phyloP scores from a whole-genome alignment of 2,329 filamentous ascomycete genomes.

The Colletotrichum karsti region DNA sequence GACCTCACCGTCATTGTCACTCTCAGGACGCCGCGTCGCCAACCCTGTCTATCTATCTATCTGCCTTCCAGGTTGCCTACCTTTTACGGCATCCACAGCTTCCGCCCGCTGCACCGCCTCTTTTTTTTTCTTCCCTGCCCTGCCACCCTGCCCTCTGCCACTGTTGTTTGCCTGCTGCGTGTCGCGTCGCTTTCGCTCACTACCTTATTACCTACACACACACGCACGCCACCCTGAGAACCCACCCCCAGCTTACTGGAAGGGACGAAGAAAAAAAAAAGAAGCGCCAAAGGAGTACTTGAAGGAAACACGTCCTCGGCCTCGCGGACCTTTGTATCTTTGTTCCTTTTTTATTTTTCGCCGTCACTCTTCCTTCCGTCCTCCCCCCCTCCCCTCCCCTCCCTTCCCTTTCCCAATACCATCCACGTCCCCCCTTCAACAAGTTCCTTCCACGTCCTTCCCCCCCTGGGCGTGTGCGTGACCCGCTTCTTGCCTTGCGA shows the following conservation, averaged over 20 bases:
- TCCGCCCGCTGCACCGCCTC: slow-evolving; percentile 12
- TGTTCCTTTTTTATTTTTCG: slow-evolving; percentile 25
- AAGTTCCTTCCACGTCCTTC: no score
- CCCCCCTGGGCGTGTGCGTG: slow-evolving; percentile 25
- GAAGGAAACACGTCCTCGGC: slow-evolving; percentile 30
- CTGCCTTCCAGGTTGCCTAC: no score
- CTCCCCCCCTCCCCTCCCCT: background rate
- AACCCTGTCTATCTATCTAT: background rate
- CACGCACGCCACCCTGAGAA: background rate
- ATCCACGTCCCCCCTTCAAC: background rate
- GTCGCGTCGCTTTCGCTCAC: slow-evolving; percentile 19
- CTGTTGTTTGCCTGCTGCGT: background rate
- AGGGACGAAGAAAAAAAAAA: background rate
- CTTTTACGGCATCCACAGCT: slow-evolving; percentile 3
- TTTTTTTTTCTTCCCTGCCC: background rate
- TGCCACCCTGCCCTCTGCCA: background rate
- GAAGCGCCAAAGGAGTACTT: slow-evolving; percentile 26
- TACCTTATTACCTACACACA: no score
- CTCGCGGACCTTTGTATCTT: slow-evolving; percentile 29
- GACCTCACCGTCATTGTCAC: background rate
- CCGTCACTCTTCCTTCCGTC: background rate
- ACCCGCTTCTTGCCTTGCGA: slow-evolving; percentile 29
- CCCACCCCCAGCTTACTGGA: background rate
- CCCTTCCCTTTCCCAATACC: background rate
- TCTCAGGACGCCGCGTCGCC: no score